phyloP scores from a whole-genome alignment of 2,329 filamentous ascomycete genomes.

The Botrytis paeoniae region DNA sequence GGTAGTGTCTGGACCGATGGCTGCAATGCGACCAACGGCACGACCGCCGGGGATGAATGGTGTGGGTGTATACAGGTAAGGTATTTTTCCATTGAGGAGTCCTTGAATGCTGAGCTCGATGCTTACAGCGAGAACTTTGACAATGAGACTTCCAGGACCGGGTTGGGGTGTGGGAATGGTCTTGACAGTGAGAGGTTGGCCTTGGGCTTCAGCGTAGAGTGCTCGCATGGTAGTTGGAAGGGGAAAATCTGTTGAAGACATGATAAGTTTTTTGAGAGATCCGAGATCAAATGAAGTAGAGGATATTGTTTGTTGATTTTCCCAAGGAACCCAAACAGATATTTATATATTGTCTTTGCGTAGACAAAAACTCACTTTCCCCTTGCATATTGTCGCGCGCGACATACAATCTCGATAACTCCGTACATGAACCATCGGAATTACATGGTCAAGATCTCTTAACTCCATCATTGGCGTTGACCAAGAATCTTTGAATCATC shows the following conservation, averaged over 20 bases:
- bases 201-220: neutral
- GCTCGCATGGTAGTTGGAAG: constrained; percentile 6
- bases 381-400: no score
- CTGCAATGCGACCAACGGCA: constrained; percentile 39
- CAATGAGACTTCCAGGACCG: constrained; percentile 40
- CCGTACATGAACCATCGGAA: neutral
- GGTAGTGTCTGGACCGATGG: constrained; percentile 38
- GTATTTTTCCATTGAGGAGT: constrained; percentile 40
- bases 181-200: constrained; percentile 32
- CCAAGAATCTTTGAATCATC: neutral
- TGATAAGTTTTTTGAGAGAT: neutral
- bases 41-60: constrained; percentile 35
- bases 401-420: neutral
- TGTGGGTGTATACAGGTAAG: constrained; percentile 33
- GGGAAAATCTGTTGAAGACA: neutral
- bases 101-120: constrained; percentile 41
- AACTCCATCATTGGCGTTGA: neutral
- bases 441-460: neutral
- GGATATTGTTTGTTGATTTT: neutral
- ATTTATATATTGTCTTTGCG: neutral
- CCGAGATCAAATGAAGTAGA: neutral
- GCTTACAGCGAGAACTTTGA: constrained; percentile 39
- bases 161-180: constrained; percentile 38
- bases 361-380: neutral
- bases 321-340: neutral